A percentile compares a stretch with the other conserved stretches of the same genome.
These are phyloP conservation scores for Plasmodium knowlesi DNA, from an alignment of 169 alveolate genomes.

Conservation along the genomic window DNA sequence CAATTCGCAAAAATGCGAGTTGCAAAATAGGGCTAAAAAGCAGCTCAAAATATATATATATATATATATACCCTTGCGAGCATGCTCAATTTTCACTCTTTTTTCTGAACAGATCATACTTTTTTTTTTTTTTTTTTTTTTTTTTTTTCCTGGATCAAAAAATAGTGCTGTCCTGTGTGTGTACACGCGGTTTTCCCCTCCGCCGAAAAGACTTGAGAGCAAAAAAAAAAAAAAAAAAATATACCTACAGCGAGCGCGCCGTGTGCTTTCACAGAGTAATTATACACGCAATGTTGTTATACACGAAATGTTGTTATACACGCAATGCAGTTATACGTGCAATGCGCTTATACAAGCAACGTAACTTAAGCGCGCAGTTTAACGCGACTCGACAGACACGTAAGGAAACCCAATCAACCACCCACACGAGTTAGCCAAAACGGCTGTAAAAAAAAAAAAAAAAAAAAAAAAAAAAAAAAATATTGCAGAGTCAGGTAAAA, in stretches of 20 bases:
- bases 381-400: neutral
- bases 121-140: neutral
- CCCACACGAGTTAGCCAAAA: neutral
- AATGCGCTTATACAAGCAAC: neutral
- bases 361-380: neutral
- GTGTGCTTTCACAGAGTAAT: neutral
- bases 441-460: neutral
- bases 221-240: neutral
- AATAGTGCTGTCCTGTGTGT: neutral
- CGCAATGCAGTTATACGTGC: neutral
- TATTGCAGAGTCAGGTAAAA: neutral
- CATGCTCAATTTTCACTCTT: neutral
- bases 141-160: neutral
- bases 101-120: neutral
- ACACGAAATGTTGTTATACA: neutral
- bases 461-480: neutral
- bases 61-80: neutral
- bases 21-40: neutral
- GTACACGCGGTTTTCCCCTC: neutral
- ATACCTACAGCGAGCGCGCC: neutral
- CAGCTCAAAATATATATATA: neutral
- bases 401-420: neutral
- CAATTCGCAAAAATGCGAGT: neutral
- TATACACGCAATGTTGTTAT: neutral
- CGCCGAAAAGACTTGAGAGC: neutral